Conservation (phyloP, 2,329 filamentous ascomycete genomes). For the Fusarium nurragi region DNA sequence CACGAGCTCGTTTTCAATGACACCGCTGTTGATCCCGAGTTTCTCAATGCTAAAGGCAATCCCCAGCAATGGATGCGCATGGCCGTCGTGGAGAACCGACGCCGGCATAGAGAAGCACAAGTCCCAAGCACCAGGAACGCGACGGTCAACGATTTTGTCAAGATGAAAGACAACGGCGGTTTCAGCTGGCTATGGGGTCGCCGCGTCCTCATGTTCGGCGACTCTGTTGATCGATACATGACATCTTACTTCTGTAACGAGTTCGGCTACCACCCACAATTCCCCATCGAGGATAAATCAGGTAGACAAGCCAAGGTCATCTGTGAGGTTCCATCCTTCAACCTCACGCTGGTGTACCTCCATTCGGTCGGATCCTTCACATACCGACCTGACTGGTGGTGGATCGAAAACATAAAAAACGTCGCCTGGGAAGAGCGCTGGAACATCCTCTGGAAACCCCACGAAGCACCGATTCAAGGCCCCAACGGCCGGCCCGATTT, state of each 20-base stretch:
- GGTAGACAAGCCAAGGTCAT: constrained; percentile 17
- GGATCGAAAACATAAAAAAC: constrained; percentile 31
- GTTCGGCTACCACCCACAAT: constrained; percentile 7
- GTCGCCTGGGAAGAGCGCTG: constrained; percentile 29
- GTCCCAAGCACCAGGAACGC: not conserved
- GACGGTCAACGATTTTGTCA: constrained; percentile 9
- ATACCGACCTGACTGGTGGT: constrained; percentile 35
- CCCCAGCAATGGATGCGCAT: constrained; percentile 34
- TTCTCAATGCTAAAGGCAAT: constrained; percentile 11
- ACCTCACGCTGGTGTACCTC: constrained; percentile 19
- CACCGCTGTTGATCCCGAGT: constrained; percentile 52
- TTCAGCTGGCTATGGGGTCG: constrained; percentile 34
- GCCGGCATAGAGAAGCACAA: not conserved
- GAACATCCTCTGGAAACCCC: constrained; percentile 28
- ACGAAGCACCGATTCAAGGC: constrained; percentile 21
- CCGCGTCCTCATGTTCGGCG: constrained; percentile 31
- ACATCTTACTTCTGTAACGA: constrained; percentile 31
- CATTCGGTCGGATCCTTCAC: constrained; percentile 32
- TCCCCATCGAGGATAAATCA: constrained; percentile 13
- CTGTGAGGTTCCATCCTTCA: constrained; percentile 19
- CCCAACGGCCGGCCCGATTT: constrained; percentile 22
- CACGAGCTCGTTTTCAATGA: constrained; percentile 75
- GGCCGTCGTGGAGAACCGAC: constrained; percentile 23
- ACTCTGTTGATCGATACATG: constrained; percentile 34
- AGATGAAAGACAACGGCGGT: constrained; percentile 19